These are phyloP conservation scores for Trichoderma sp. DNA, from an alignment of 2,329 filamentous ascomycete species.

Conservation along the genomic window DNA sequence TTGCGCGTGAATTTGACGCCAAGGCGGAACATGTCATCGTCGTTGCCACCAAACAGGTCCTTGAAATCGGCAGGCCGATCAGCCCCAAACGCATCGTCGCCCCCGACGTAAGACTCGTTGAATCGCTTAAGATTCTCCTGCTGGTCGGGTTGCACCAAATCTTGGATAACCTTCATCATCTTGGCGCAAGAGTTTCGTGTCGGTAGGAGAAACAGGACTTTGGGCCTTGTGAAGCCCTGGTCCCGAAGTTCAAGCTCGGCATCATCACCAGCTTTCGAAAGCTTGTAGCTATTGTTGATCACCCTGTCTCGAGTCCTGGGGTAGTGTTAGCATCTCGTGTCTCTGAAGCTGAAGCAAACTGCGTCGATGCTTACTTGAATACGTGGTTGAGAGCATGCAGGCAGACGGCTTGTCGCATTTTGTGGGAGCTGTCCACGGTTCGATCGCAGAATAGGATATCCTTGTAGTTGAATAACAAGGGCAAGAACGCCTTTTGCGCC, in stretches of 20 bases:
- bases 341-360: not conserved
- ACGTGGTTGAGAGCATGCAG: constrained; percentile 90
- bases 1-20: constrained; percentile 98
- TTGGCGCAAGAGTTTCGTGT: constrained; percentile 84
- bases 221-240: constrained; percentile 93
- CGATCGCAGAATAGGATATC: constrained; percentile 79
- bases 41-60: constrained; percentile 89
- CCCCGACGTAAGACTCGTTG: constrained; percentile 75
- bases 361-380: constrained; percentile 65
- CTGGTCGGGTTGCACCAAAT: constrained; percentile 79
- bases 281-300: constrained; percentile 85
- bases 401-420: constrained; percentile 71
- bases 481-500: constrained; percentile 66
- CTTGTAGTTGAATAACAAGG: constrained; percentile 77
- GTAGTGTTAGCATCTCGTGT: constrained; percentile 25
- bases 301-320: constrained; percentile 79
- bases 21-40: constrained; percentile 94
- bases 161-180: constrained; percentile 74
- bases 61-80: constrained; percentile 84
- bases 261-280: constrained; percentile 66
- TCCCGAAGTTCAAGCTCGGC: constrained; percentile 77
- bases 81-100: constrained; percentile 64
- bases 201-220: constrained; percentile 86
- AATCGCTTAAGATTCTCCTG: constrained; percentile 96
- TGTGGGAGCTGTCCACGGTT: constrained; percentile 66